phyloP scores from a whole-genome alignment of 495 filamentous ascomycete genomes.

The Aspergillus olivimuriae region DNA sequence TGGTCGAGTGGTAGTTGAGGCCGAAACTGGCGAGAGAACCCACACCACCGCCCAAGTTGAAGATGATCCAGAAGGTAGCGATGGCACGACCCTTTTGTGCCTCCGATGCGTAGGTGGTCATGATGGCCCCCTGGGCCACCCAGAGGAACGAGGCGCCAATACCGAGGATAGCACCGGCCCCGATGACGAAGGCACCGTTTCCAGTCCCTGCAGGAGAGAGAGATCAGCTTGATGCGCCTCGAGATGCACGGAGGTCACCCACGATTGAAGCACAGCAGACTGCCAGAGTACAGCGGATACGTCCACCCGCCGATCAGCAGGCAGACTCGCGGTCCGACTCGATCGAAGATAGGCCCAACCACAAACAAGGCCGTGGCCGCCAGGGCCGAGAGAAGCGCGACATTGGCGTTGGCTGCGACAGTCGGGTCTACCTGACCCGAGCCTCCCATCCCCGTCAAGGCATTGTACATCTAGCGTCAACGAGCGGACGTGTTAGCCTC shows the following conservation, averaged over 20 bases:
- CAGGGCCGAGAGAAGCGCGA: slow-evolving; percentile 33
- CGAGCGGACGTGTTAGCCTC: too few relatives aligned
- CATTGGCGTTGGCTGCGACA: slow-evolving; percentile 36
- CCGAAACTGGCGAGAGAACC: slow-evolving; percentile 45
- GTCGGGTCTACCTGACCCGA: slow-evolving; percentile 42
- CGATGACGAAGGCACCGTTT: slow-evolving; percentile 73
- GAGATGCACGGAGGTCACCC: not conserved
- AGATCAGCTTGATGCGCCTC: not conserved
- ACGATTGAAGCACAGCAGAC: slow-evolving; percentile 36
- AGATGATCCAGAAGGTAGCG: slow-evolving; percentile 49
- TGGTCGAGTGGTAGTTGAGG: slow-evolving; percentile 38
- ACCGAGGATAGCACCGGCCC: slow-evolving; percentile 48
- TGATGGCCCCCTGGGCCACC: slow-evolving; percentile 51
- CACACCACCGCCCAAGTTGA: slow-evolving; percentile 47
- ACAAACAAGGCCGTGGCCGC: slow-evolving; percentile 38
- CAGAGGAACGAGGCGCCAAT: slow-evolving; percentile 46
- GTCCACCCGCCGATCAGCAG: slow-evolving; percentile 39
- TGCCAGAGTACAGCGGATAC: slow-evolving; percentile 37
- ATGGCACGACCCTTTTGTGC: slow-evolving; percentile 45
- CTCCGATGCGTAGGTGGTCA: slow-evolving; percentile 48
- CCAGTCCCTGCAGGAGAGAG: slow-evolving; percentile 51
- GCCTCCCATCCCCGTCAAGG: slow-evolving; percentile 49
- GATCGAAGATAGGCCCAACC: slow-evolving; percentile 36
- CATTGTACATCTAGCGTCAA: slow-evolving; percentile 75
- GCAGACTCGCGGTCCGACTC: slow-evolving; percentile 34